Evolutionary conservation across 2,329 filamentous ascomycete genomes (phyloP).

Genomic region (Pyrenophora tritici-repentis): DNA sequence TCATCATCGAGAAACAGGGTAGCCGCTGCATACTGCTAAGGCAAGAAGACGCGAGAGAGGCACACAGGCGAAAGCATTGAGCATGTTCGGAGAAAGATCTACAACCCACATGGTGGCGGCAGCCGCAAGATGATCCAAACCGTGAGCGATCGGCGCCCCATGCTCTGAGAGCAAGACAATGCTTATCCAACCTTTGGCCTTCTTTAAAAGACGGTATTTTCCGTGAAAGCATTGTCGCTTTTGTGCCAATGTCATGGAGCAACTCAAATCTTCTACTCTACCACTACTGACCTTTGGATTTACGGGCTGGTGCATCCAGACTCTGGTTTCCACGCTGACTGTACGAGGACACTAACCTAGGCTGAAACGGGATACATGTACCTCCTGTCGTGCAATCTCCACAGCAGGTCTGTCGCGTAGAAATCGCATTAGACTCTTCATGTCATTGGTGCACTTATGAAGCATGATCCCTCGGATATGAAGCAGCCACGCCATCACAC

Average conservation of each 20-base stretch:
- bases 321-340: neutral
- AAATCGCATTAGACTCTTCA: neutral
- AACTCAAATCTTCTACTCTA: too few species aligned
- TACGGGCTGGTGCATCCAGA: neutral
- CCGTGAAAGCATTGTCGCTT: too few species aligned
- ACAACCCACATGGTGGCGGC: constrained; percentile 3
- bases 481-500: constrained; percentile 5
- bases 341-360: neutral
- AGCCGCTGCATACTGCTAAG: neutral
- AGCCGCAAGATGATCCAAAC: constrained; percentile 1
- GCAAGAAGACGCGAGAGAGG: neutral
- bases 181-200: too few species aligned
- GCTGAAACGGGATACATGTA: neutral
- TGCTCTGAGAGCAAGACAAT: too few species aligned
- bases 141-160: neutral
- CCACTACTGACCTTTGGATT: too few species aligned
- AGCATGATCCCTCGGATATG: neutral
- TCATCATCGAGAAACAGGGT: neutral
- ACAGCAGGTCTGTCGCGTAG: neutral
- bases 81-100: neutral
- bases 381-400: constrained; percentile 1
- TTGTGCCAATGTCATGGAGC: too few species aligned
- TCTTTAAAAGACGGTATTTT: too few species aligned
- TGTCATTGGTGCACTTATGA: neutral
- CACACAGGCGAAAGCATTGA: neutral